Percentiles rank a stretch among this genome's conserved stretches.
Conservation (phyloP, 176 grass and related monocot species). For the Raddia distichophylla region DNA sequence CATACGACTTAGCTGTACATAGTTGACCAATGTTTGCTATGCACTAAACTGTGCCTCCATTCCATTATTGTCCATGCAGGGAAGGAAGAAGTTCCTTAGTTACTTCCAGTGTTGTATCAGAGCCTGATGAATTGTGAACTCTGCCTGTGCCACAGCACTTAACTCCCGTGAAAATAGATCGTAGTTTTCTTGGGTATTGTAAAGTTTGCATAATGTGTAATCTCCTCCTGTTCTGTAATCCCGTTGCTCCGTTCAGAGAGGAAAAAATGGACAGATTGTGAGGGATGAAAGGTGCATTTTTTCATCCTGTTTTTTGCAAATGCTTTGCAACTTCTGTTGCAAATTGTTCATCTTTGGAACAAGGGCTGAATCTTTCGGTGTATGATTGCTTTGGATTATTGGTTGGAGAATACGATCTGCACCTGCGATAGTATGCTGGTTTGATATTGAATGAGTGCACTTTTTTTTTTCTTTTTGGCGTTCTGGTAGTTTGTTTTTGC, state of each 20-base stretch:
- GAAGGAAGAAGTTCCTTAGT: constrained; percentile 81
- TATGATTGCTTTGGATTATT: constrained; percentile 17
- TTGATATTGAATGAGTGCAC: neutral
- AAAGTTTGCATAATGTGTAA: constrained; percentile 48
- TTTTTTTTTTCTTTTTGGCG: neutral
- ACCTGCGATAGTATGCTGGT: neutral
- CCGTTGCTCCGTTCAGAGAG: neutral
- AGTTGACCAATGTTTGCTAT: neutral
- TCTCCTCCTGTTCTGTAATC: constrained; percentile 35
- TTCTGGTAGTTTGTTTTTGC: neutral
- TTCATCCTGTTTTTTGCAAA: constrained; percentile 11
- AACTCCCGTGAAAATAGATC: constrained; percentile 36
- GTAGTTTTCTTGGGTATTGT: constrained; percentile 42
- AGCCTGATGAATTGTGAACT: constrained; percentile 41
- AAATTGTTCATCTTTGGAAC: neutral
- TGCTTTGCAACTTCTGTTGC: constrained; percentile 19
- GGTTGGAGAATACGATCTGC: constrained; percentile 15
- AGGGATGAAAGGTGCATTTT: constrained; percentile 7
- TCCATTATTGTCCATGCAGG: constrained; percentile 51
- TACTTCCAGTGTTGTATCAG: constrained; percentile 93
- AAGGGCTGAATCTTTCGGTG: constrained; percentile 20
- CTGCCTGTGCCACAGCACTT: constrained; percentile 1
- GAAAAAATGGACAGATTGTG: neutral
- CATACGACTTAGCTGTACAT: neutral
- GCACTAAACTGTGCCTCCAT: neutral